Evolutionary conservation across 2,329 filamentous ascomycete genomes (phyloP), one percentile per base, ranked within the genome.

Genomic region (Ophiosphaerella narmari): DNA sequence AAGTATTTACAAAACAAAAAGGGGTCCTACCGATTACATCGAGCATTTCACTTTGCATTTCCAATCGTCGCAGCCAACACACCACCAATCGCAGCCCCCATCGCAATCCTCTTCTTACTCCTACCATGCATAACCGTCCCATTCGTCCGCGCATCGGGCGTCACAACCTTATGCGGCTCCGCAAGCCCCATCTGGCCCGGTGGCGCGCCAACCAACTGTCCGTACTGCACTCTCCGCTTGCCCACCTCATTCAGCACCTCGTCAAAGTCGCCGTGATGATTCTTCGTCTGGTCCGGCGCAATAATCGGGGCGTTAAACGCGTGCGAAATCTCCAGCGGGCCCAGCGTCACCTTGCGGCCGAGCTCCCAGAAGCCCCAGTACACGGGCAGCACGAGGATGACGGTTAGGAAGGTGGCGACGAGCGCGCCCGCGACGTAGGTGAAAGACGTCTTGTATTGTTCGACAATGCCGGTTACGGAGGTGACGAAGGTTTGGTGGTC

Each of bases 331-430:
- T 72, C 70, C 1, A 74, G 62, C 5, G 71, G 71, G 12, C 63
- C 63, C 0, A 74, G 57, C 5, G 70, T 67, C 7, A 72, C 68
- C 34, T 68, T 65, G 41, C 71, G 66, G 1, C 69, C 70, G 0
- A 73, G 64, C 31, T 72, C 55, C 71, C 69, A 73, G 60, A 66
- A 74, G 13, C 67, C 66, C 59, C 59, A 72, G 59, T 68, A 73
- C 1, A 65, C 62, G n/a, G 69, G 66, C 1, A 70, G 51, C 0
- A 73, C 66, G 50, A 62, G 60, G 29, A 70, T 24, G 3, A 73
- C 53, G n/a, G 66, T 71, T 39, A 66, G 39, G 31, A 73, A 39
- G 9, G 63, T 68, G 11, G 63, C 63, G 16, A 58, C 63, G 4
- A 72, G 54, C 2, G 69, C 70, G 39, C 62, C 68, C 24, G 45